Conservation (phyloP, 768 basidiomycete species). For the Mycena sanguinolenta region DNA sequence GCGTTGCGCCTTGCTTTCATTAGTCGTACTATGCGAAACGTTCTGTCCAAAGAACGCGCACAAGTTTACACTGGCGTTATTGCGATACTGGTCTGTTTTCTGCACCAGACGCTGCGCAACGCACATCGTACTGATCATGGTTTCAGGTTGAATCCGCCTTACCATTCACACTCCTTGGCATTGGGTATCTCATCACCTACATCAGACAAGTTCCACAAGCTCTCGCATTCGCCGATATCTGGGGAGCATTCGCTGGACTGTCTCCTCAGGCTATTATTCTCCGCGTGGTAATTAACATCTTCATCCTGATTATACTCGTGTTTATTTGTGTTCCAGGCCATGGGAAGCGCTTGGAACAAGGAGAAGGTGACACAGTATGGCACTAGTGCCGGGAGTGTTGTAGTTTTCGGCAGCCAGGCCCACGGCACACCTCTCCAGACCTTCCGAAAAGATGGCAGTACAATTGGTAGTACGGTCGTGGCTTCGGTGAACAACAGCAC, state of each 20-base stretch:
- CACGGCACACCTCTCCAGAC: constrained; percentile 21
- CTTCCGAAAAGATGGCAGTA: constrained; percentile 19
- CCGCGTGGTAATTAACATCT: too few relatives aligned
- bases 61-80: constrained; percentile 46
- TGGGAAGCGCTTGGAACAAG: constrained; percentile 26
- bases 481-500: neutral
- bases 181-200: constrained; percentile 49
- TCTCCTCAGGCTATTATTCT: constrained; percentile 29
- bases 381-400: constrained; percentile 5
- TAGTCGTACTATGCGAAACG: constrained; percentile 33
- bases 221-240: constrained; percentile 36
- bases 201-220: constrained; percentile 44
- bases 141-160: constrained; percentile 49
- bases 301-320: too few relatives aligned
- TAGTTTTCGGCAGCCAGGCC: constrained; percentile 8
- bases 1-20: constrained; percentile 43
- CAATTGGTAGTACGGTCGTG: too few relatives aligned
- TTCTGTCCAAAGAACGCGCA: constrained; percentile 38
- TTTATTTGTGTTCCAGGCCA: too few relatives aligned
- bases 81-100: constrained; percentile 47
- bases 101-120: too few relatives aligned
- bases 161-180: constrained; percentile 47
- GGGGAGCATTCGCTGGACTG: constrained; percentile 22
- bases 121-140: too few relatives aligned
- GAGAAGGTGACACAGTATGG: constrained; percentile 21